Evolutionary conservation across 163 green algal genomes (phyloP).

Genomic region (Volvox carteri): DNA sequence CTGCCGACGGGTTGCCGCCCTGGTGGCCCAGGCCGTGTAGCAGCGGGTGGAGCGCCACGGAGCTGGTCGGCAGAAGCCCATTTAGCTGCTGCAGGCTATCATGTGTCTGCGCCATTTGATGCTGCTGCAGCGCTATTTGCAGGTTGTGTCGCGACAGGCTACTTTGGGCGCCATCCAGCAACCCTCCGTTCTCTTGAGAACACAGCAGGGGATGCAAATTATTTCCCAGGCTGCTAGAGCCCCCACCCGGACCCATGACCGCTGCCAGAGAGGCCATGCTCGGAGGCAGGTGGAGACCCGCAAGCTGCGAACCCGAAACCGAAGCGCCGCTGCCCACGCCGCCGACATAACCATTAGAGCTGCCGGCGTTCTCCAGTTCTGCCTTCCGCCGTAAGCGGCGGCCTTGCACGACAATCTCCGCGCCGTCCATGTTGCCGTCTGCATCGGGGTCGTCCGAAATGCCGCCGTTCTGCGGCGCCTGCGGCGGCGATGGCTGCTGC

Average conservation of each 20-base stretch:
- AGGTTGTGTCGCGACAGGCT: conserved; percentile 11
- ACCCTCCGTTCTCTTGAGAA: not conserved
- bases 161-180: not conserved
- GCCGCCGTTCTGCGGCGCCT: not conserved
- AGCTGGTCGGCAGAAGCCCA: not conserved
- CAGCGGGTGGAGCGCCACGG: not conserved
- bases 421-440: conserved; percentile 1
- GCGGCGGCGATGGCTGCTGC: conserved; percentile 32
- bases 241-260: conserved; percentile 38
- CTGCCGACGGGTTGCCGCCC: not conserved
- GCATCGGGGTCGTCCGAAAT: not conserved
- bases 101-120: conserved; percentile 16
- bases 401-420: not conserved
- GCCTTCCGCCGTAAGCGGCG: conserved; percentile 20
- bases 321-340: not conserved
- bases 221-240: not conserved
- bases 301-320: not conserved
- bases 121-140: conserved; percentile 34
- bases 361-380: not conserved
- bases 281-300: conserved; percentile 11
- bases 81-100: conserved; percentile 36
- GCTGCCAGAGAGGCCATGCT: conserved; percentile 38
- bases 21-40: conserved; percentile 4
- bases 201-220: conserved; percentile 26
- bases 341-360: not conserved